These are phyloP conservation scores for Ceratocystis colombiana DNA, from an alignment of 2,329 filamentous ascomycete genomes.

Conservation along the genomic window DNA sequence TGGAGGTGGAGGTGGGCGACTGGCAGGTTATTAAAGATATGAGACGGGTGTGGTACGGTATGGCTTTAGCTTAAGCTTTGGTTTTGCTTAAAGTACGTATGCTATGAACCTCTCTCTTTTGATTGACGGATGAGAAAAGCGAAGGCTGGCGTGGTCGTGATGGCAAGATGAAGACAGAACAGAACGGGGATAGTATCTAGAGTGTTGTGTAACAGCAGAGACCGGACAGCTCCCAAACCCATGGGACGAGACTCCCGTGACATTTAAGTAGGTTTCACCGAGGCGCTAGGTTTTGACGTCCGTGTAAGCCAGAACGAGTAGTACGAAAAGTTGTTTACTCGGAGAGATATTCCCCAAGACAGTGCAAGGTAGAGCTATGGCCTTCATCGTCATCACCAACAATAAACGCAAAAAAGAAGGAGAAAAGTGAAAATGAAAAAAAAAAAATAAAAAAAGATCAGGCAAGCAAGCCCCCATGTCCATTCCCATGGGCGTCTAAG, in stretches of 20 bases:
- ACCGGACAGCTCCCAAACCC: constrained; percentile 3
- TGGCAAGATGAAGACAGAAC: not conserved
- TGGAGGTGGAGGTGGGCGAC: not conserved
- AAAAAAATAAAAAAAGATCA: not conserved
- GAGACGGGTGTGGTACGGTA: not conserved
- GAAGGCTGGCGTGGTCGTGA: not conserved
- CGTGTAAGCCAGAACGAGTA: constrained; percentile 14
- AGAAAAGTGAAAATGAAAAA: not conserved
- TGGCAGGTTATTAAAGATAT: not conserved
- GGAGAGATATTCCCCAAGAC: constrained; percentile 11
- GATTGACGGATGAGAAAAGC: not conserved
- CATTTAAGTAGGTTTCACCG: constrained; percentile 13
- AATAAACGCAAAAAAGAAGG: not conserved
- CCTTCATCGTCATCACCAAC: constrained; percentile 11
- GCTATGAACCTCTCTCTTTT: too few species aligned
- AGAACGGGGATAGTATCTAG: not conserved
- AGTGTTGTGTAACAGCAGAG: not conserved
- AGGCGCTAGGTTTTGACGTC: constrained; percentile 2
- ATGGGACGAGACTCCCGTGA: constrained; percentile 4
- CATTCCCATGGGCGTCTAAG: not conserved
- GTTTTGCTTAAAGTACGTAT: too few species aligned
- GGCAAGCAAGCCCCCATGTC: not conserved
- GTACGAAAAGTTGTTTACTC: constrained; percentile 7
- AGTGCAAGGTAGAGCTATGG: constrained; percentile 7
- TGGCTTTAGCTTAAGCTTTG: too few species aligned